Evolutionary conservation across 2,329 filamentous ascomycete genomes (phyloP), one percentile per base, ranked within the genome.

Genomic region (Phialemonium atrogriseum): DNA sequence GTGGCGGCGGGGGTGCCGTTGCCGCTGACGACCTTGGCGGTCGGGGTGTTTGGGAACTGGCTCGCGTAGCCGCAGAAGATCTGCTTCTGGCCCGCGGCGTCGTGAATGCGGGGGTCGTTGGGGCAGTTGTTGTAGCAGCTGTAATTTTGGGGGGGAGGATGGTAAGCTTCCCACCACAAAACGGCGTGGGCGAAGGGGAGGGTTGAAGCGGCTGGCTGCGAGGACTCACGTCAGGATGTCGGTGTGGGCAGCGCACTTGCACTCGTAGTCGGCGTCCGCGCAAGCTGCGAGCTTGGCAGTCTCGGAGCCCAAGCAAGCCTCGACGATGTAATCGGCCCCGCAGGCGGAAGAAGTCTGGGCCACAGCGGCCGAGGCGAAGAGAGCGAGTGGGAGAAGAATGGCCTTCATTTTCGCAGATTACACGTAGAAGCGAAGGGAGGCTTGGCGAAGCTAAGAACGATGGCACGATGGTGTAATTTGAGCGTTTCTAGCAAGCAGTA

Each of bases 111-210:
- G 30, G 47, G 2, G 50, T 72, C 67, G 44, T 64, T 55, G 47
- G 68, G 68, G 58, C 68, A 72, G 62, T 72, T 71, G 59, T 68
- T 68, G 57, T 60, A 72, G 64, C 68, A 72, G 39, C 64, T 67
- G 34, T 27, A 19, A 7, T 12, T 3, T 10, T 24, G n/a, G 27
- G 15, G 16, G 15, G 15, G 14, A 14, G 29, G 14, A 25, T 28
- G 5, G 10, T 8, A 25, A n/a, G 3, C 11, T n/a, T n/a, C n/a
- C n/a, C n/a, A n/a, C n/a, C n/a, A n/a, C n/a, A n/a, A 15, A 17
- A 27, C 17, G 7, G 15, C 18, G 10, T 12, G n/a, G 18, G 17
- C 22, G 24, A 11, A 10, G 13, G 11, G 11, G n/a, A 17, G 17
- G 28, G 11, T 13, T 25, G 20, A 24, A 13, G 10, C 13, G 18